phyloP scores from a whole-genome alignment of 352 stramenopile species.

The Phytophthora tubulina region DNA sequence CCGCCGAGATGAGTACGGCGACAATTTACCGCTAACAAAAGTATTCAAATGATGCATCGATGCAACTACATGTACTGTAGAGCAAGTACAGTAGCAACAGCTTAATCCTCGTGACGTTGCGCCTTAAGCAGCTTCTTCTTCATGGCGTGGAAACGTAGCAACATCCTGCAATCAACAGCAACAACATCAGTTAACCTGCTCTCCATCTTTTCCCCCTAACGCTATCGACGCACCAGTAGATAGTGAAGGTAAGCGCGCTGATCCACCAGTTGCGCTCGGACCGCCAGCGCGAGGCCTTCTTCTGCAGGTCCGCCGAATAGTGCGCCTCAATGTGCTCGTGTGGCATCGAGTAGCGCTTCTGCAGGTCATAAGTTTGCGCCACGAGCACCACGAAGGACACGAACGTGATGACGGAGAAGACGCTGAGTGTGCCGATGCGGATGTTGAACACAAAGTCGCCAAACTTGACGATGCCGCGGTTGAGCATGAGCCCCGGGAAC shows the following conservation, averaged over 20 bases:
- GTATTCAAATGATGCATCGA: too few species aligned
- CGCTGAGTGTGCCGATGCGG: conserved; percentile 71
- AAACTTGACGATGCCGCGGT: conserved; percentile 78
- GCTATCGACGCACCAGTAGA: conserved; percentile 70
- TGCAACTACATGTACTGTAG: neutral
- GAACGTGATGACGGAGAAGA: conserved; percentile 82
- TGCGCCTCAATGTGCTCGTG: conserved; percentile 55
- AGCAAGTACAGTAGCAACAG: neutral
- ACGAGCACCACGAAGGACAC: conserved; percentile 77
- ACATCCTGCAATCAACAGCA: conserved; percentile 60
- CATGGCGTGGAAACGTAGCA: conserved; percentile 81
- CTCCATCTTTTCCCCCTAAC: neutral
- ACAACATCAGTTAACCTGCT: neutral
- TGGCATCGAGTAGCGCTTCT: conserved; percentile 70
- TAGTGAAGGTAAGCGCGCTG: conserved; percentile 85
- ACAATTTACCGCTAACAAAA: neutral
- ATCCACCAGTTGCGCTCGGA: conserved; percentile 90
- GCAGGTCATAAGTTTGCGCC: conserved; percentile 81
- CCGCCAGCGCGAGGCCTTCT: conserved; percentile 82
- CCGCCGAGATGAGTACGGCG: neutral
- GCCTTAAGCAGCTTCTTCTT: conserved; percentile 81
- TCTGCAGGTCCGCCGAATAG: conserved; percentile 81
- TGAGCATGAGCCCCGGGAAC: conserved; percentile 66
- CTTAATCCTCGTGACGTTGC: conserved; percentile 71
- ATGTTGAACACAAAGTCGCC: conserved; percentile 81